Conservation (phyloP, 164 flowering plant species). For the Vitis rupestris region DNA sequence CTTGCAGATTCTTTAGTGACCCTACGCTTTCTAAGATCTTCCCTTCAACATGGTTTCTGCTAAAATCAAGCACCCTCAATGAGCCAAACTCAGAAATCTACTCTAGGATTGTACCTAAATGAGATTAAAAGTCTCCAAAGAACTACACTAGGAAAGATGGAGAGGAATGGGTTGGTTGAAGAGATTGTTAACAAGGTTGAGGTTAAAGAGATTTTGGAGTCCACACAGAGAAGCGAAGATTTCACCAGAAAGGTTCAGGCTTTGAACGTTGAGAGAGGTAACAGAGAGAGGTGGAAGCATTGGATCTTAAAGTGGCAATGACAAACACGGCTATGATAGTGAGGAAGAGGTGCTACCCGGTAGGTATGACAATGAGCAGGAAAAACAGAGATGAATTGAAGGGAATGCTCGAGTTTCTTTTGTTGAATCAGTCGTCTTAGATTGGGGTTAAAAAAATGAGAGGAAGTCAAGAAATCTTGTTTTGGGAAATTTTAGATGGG, state of each 20-base stretch:
- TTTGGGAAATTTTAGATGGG: too few relatives aligned
- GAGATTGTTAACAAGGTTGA: slow-evolving; percentile 69
- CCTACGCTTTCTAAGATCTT: slow-evolving; percentile 61
- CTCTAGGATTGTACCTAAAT: slow-evolving; percentile 81
- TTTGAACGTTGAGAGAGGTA: slow-evolving; percentile 55
- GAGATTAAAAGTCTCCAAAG: slow-evolving; percentile 60
- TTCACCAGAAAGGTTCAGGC: slow-evolving; percentile 75
- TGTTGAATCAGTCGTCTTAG: too few relatives aligned
- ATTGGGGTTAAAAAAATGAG: too few relatives aligned
- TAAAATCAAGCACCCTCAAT: slow-evolving; percentile 61
- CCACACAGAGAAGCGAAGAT: slow-evolving; percentile 66
- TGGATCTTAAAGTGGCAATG: too few relatives aligned
- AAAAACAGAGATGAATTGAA: too few relatives aligned
- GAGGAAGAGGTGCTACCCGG: too few relatives aligned
- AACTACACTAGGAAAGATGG: slow-evolving; percentile 60
- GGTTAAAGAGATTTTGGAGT: slow-evolving; percentile 46
- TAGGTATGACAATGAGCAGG: too few relatives aligned
- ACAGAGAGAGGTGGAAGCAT: slow-evolving; percentile 28
- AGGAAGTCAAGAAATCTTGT: too few relatives aligned
- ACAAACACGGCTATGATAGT: too few relatives aligned
- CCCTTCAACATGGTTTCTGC: slow-evolving; percentile 67
- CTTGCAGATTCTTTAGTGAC: slow-evolving; percentile 39
- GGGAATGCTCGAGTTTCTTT: too few relatives aligned
- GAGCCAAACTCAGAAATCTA: slow-evolving; percentile 58
- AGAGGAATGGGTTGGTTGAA: slow-evolving; percentile 78